phyloP scores from a whole-genome alignment of 306 rosid species.

The Castanea mollissima region DNA sequence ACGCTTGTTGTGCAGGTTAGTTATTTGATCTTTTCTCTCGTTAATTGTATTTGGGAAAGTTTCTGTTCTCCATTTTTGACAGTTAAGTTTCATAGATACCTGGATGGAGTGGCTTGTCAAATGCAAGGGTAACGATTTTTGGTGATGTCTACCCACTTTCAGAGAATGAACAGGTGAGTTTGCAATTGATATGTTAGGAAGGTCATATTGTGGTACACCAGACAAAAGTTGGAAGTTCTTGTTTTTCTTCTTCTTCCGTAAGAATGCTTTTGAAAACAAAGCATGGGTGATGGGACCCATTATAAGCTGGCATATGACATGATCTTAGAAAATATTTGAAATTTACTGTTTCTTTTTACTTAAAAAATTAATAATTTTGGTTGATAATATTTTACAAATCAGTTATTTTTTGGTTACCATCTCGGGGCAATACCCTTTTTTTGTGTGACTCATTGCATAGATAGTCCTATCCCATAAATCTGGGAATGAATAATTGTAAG shows the following conservation, averaged over 20 bases:
- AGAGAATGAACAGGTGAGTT: slow-evolving; percentile 82
- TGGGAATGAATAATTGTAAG: background rate
- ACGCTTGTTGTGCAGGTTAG: slow-evolving; percentile 97
- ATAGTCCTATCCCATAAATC: background rate
- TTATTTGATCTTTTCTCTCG: slow-evolving; percentile 22
- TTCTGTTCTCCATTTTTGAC: slow-evolving; percentile 35
- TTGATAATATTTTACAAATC: background rate
- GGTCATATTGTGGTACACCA: slow-evolving; percentile 1
- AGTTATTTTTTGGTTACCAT: background rate
- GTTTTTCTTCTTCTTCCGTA: slow-evolving; percentile 13
- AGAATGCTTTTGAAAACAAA: slow-evolving; percentile 7
- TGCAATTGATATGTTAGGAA: slow-evolving; percentile 8
- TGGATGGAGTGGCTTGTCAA: slow-evolving; percentile 99
- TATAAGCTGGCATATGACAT: background rate
- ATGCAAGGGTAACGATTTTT: slow-evolving; percentile 98
- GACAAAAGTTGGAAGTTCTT: slow-evolving; percentile 3
- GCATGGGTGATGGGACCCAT: background rate
- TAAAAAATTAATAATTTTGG: background rate
- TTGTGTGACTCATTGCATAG: background rate
- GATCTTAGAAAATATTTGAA: background rate
- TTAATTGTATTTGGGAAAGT: slow-evolving; percentile 16
- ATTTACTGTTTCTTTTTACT: background rate
- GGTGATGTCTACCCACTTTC: slow-evolving; percentile 98
- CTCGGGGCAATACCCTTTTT: background rate
- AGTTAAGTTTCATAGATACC: slow-evolving; percentile 64